Percentiles rank a stretch among this genome's conserved stretches.
These are phyloP conservation scores for Collariella sp. DNA, from an alignment of 495 filamentous ascomycete species.

Conservation along the genomic window DNA sequence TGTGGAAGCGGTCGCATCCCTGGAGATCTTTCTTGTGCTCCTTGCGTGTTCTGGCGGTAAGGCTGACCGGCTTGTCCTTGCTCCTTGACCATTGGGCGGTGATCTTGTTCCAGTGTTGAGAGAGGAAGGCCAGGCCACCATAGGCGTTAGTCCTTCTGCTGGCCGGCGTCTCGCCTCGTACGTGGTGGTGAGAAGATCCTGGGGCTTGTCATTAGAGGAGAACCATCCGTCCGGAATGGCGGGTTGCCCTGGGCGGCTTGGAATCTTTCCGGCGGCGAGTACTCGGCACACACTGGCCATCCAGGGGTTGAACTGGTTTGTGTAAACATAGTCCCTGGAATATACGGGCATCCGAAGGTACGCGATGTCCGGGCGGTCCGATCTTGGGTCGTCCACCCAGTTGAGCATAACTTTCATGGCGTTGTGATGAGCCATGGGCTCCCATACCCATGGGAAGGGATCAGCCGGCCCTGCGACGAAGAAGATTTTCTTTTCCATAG, in stretches of 20 bases:
- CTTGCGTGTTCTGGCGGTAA: neutral
- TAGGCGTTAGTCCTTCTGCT: conserved; percentile 2
- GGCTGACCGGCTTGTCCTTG: neutral
- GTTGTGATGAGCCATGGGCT: conserved; percentile 4
- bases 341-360: conserved; percentile 24
- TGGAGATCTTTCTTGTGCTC: neutral
- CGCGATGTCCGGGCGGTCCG: conserved; percentile 20
- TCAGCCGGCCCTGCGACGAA: conserved; percentile 16
- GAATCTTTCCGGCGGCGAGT: conserved; percentile 15
- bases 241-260: conserved; percentile 18
- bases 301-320: conserved; percentile 16
- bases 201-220: neutral
- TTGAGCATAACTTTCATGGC: conserved; percentile 14
- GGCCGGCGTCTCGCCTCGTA: no score
- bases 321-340: neutral
- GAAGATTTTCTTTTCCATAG: neutral
- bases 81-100: neutral
- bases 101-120: conserved; percentile 7
- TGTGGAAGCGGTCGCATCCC: conserved; percentile 11
- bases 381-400: conserved; percentile 10
- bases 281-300: conserved; percentile 16
- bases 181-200: neutral
- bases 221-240: conserved; percentile 20
- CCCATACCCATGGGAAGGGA: conserved; percentile 15
- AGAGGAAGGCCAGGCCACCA: conserved; percentile 17